Percentiles rank a stretch among this genome's conserved stretches.
These are phyloP conservation scores for Sporothrix euskadiensis DNA, from an alignment of 2,329 filamentous ascomycete species.

Conservation along the genomic window DNA sequence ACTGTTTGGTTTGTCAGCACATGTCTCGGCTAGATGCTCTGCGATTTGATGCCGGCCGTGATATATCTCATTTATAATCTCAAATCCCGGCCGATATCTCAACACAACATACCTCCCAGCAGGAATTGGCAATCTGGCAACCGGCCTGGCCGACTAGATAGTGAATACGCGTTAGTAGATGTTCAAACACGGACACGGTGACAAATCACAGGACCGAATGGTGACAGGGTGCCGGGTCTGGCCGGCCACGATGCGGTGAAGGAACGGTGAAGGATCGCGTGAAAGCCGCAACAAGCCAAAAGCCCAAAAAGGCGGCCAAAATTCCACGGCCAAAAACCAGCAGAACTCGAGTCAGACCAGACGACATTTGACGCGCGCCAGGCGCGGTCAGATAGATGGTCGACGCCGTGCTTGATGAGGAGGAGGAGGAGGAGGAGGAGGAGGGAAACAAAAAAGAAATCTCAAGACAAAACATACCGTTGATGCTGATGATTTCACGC, in stretches of 20 bases:
- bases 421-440: constrained; percentile 39
- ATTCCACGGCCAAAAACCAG: neutral
- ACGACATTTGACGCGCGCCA: neutral
- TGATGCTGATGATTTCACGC: constrained; percentile 99
- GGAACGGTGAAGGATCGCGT: constrained; percentile 33
- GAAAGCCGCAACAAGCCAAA: neutral
- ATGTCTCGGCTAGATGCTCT: neutral
- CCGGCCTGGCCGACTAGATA: constrained; percentile 94
- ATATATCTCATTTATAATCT: neutral
- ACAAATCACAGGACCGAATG: neutral
- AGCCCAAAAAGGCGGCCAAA: constrained; percentile 10
- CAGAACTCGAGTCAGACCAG: neutral
- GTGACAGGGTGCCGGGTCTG: neutral
- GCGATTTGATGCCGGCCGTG: neutral
- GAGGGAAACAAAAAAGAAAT: constrained; percentile 36
- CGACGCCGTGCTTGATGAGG: constrained; percentile 25
- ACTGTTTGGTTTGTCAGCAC: constrained; percentile 56
- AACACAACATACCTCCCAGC: constrained; percentile 91
- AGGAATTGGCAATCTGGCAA: constrained; percentile 99
- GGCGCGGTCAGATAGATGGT: neutral
- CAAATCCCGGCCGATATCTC: neutral
- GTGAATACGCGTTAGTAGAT: constrained; percentile 53
- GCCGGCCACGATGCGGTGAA: constrained; percentile 31
- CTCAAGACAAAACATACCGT: constrained; percentile 63
- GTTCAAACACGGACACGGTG: neutral